Conservation (phyloP, 306 rosid species). For the Malus sylvestris region DNA sequence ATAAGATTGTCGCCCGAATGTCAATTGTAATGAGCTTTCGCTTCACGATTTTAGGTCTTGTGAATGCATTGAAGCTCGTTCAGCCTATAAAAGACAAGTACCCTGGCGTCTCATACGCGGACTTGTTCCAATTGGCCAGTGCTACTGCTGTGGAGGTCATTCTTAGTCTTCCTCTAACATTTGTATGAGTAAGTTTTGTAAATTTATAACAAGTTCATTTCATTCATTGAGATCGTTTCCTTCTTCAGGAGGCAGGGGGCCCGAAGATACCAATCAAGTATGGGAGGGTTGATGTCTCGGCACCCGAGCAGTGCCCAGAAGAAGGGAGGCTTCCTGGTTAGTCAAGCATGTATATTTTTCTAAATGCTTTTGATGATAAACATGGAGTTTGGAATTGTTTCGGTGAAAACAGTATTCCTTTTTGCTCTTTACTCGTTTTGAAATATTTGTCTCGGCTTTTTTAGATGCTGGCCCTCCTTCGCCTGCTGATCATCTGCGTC, state of each 20-base stretch:
- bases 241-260: conserved; percentile 88
- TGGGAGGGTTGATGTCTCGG: conserved; percentile 75
- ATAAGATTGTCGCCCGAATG: no score
- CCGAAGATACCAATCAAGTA: conserved; percentile 95
- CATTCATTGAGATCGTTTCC: conserved; percentile 11
- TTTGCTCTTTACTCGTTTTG: background rate
- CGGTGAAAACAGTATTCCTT: background rate
- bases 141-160: conserved; percentile 91
- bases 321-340: conserved; percentile 98
- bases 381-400: background rate
- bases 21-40: conserved; percentile 9
- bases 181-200: background rate
- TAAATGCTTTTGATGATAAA: background rate
- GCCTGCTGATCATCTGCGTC: conserved; percentile 88
- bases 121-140: conserved; percentile 94
- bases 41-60: conserved; percentile 53
- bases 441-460: conserved; percentile 13
- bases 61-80: conserved; percentile 90
- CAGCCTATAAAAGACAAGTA: conserved; percentile 91
- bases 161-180: conserved; percentile 9
- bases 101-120: conserved; percentile 82
- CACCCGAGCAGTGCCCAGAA: conserved; percentile 84
- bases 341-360: conserved; percentile 5
- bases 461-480: conserved; percentile 92
- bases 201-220: conserved; percentile 3